A percentile compares a stretch with the other conserved stretches of the same genome.
Evolutionary conservation across 306 rosid genomes (phyloP).

Genomic region (Cucumis cinereus): DNA sequence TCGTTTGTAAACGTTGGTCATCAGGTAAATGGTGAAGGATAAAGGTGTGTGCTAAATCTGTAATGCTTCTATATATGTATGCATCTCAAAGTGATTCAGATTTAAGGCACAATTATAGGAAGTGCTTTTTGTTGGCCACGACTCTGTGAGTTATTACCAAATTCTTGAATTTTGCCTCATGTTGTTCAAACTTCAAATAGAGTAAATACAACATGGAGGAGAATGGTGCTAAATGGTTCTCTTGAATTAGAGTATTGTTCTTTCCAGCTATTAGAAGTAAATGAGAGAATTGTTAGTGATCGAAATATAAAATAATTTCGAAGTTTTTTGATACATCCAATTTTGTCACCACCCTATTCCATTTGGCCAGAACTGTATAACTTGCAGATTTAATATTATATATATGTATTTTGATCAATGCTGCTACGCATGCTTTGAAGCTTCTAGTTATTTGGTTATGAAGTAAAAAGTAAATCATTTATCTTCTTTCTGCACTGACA

Average conservation of each 20-base stretch:
- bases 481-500: not conserved
- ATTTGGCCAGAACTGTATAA: not conserved
- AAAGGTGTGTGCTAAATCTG: not conserved
- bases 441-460: not conserved
- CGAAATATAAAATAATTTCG: not conserved
- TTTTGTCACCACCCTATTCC: not conserved
- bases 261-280: not conserved
- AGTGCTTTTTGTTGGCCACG: not conserved
- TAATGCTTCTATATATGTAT: not conserved
- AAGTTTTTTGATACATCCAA: not conserved
- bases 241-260: not conserved
- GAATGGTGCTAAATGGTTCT: not conserved
- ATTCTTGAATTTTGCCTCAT: not conserved
- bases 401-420: not conserved
- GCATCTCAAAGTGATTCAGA: not conserved
- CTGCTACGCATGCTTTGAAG: not conserved
- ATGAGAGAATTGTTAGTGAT: not conserved
- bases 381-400: not conserved
- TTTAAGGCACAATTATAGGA: not conserved
- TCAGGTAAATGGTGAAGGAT: not conserved
- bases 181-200: not conserved
- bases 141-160: not conserved
- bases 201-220: not conserved
- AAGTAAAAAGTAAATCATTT: not conserved
- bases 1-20: not conserved